Base-by-base conservation (phyloP, 2,329 filamentous ascomycete species). In the Pyricularia sp. region DNA sequence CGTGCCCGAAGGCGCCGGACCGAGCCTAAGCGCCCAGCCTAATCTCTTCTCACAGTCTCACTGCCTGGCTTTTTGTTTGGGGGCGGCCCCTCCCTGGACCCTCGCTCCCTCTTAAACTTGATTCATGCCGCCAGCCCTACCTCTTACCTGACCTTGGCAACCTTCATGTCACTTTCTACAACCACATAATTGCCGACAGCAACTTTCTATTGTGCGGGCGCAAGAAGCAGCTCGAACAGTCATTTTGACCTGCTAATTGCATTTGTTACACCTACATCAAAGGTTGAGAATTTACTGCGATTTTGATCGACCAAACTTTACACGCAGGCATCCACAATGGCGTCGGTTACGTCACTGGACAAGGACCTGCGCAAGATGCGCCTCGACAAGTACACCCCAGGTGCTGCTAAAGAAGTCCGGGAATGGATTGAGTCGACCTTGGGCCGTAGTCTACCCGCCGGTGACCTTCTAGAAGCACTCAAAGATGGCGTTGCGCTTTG, bases 311-410 rank as follows among this genome's bases (percentile, higher is more conserved):
- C n/a, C 23, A 26, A 28, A 20, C 23, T 28, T 2, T 31, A 26
- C 36, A 17, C 36, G 42, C 23, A 55, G 42, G 42, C 65, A 20
- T 28, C 25, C 25, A 66, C 65, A 71, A 98, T 98, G 94, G 94
- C 94, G 74, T 97, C 94, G 58, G 94, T 98, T 36, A 87, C 92
- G 72, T 97, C 93, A 72, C 84, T 99, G 71, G 95, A 98, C 81
- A 94, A 94, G 80, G 95, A 99, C 83, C 86, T 99, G 88, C 92
- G 92, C 85, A 93, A 90, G 78, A 80, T 98, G 85, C 94, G 95
- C 80, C 85, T 97, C 75, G 92, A 94, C 71, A 92, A 94, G 81
- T 98, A 97, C 81, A 98, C 94, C 1, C 93, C 93, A 26, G 88
- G 91, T 74, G 94, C 94, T 59, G 94, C 93, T 67, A 92, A 92